These are phyloP conservation scores for Climacium dendroides DNA, from an alignment of 225 moss, liverwort and hornwort species.

Conservation along the genomic window DNA sequence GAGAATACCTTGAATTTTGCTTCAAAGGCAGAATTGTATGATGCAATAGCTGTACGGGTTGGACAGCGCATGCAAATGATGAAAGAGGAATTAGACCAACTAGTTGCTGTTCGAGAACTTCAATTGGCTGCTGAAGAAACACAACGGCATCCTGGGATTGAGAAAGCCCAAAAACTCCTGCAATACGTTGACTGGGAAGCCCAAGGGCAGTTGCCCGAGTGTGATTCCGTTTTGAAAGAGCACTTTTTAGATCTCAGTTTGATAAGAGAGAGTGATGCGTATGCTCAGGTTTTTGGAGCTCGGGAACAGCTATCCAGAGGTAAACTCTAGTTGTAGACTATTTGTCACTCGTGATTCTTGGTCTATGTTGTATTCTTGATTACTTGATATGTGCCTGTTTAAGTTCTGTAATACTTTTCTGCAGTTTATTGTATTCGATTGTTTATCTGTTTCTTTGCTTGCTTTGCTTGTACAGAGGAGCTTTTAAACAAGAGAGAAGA, in stretches of 20 bases:
- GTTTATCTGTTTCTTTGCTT: background rate
- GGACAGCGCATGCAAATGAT: conserved; percentile 62
- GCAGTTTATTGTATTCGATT: background rate
- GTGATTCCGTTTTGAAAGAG: conserved; percentile 15
- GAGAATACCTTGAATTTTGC: conserved; percentile 27
- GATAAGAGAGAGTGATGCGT: conserved; percentile 3
- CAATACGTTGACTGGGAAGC: conserved; percentile 91
- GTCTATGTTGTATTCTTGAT: background rate
- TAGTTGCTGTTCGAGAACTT: conserved; percentile 33
- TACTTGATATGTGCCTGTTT: background rate
- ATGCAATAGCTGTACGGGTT: conserved; percentile 78
- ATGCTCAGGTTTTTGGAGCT: conserved; percentile 5
- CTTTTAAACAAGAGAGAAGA: background rate
- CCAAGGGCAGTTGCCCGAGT: conserved; percentile 55
- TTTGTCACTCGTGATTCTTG: background rate
- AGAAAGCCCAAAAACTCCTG: conserved; percentile 57
- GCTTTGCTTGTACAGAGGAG: conserved; percentile 4
- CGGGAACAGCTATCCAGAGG: conserved; percentile 7
- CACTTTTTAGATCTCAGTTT: background rate
- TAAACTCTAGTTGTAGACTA: background rate
- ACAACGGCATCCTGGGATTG: conserved; percentile 25
- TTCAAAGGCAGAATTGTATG: conserved; percentile 68
- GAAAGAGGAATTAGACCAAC: conserved; percentile 73
- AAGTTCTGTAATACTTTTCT: background rate
- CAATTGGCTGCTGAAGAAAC: conserved; percentile 15